These are phyloP conservation scores for Mycena galopus DNA, from an alignment of 768 basidiomycete genomes.

Conservation along the genomic window DNA sequence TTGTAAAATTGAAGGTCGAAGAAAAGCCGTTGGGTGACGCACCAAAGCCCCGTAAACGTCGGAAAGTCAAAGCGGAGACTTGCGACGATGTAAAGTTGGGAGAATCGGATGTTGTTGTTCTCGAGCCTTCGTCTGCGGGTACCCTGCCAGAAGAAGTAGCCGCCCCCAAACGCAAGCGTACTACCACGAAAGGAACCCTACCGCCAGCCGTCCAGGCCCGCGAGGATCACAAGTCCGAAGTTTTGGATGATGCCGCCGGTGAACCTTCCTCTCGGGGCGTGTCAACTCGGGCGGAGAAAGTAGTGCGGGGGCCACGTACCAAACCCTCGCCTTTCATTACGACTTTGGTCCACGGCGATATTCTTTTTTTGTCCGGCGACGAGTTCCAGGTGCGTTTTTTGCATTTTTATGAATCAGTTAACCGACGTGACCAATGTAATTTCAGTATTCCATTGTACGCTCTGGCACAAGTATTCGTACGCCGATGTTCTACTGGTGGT, in stretches of 20 bases:
- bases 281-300: neutral
- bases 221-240: neutral
- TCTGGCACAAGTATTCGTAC: constrained; percentile 59
- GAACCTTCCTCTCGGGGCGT: neutral
- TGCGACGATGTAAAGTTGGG: too few relatives aligned
- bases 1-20: neutral
- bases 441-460: constrained; percentile 60
- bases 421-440: constrained; percentile 15
- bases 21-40: neutral
- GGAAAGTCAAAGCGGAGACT: neutral
- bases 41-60: neutral
- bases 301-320: neutral
- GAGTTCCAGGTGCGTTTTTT: constrained; percentile 54
- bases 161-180: neutral
- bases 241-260: too few relatives aligned
- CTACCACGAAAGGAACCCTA: neutral
- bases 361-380: constrained; percentile 55
- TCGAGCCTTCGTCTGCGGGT: neutral
- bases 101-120: neutral
- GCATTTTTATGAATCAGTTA: neutral
- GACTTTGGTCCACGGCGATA: constrained; percentile 60
- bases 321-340: constrained; percentile 42
- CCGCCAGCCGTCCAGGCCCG: neutral
- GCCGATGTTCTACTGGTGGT: constrained; percentile 33
- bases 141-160: neutral